Percentiles rank a stretch among this genome's conserved stretches.
Conservation (phyloP, 2,329 filamentous ascomycete genomes). For the Fusarium fujikuroi region DNA sequence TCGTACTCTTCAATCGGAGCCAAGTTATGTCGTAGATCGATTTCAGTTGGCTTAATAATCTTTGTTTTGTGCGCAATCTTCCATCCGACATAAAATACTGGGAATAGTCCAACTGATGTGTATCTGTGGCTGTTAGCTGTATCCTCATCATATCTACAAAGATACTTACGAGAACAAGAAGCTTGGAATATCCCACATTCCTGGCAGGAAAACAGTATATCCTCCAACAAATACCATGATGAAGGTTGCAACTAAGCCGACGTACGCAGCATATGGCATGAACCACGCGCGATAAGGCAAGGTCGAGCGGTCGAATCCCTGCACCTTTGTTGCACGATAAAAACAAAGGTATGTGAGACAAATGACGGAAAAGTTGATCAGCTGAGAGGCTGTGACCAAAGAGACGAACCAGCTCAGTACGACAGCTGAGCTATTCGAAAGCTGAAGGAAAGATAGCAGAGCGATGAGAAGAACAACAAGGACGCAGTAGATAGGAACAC, state of each 20-base stretch:
- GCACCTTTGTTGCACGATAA: conserved; percentile 73
- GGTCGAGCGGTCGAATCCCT: conserved; percentile 73
- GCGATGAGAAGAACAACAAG: conserved; percentile 72
- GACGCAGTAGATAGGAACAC: conserved; percentile 82
- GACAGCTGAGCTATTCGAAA: conserved; percentile 71
- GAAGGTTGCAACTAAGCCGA: conserved; percentile 70
- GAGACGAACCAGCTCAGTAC: conserved; percentile 80
- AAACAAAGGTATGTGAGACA: conserved; percentile 78
- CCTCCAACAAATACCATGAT: conserved; percentile 81
- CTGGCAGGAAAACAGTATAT: conserved; percentile 78
- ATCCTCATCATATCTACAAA: rapidly evolving
- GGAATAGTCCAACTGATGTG: conserved; percentile 10
- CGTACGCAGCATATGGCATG: conserved; percentile 79
- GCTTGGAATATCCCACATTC: conserved; percentile 72
- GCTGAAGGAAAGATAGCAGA: conserved; percentile 77
- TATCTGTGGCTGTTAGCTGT: not conserved
- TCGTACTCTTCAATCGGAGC: conserved; percentile 14
- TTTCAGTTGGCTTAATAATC: not conserved
- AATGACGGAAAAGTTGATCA: conserved; percentile 78
- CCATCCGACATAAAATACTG: conserved; percentile 10
- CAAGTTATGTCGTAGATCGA: not conserved
- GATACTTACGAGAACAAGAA: conserved; percentile 75
- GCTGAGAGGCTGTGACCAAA: conserved; percentile 75
- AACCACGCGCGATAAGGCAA: conserved; percentile 76
- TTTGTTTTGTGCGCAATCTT: conserved; percentile 19